Evolutionary conservation across 768 basidiomycete species (phyloP).

Genomic region (Chlorophyllum brunneum): DNA sequence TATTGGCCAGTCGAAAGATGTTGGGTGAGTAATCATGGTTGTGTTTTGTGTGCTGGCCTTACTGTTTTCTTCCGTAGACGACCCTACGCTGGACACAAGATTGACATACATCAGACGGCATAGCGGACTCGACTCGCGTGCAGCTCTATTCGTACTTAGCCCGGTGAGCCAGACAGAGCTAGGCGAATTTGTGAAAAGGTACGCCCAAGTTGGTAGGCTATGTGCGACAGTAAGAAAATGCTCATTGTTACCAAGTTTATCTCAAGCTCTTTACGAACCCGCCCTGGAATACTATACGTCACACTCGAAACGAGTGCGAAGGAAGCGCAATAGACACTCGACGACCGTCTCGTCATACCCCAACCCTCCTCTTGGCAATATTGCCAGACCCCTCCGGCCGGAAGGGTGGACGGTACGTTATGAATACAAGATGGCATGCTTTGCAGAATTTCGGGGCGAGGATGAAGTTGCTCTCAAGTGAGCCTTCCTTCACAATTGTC

Average conservation of each 20-base stretch:
- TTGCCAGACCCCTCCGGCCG: constrained; percentile 62
- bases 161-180: constrained; percentile 87
- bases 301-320: constrained; percentile 87
- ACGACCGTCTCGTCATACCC: constrained; percentile 51
- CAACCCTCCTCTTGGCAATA: constrained; percentile 41
- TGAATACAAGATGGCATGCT: constrained; percentile 96
- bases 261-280: constrained; percentile 84
- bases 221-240: not conserved
- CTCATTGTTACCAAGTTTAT: constrained; percentile 49
- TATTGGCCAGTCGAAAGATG: constrained; percentile 85
- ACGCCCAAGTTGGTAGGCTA: constrained; percentile 4
- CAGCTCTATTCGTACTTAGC: constrained; percentile 90
- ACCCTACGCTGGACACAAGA: constrained; percentile 76
- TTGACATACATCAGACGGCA: constrained; percentile 85
- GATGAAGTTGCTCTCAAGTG: constrained; percentile 91
- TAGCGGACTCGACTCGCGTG: constrained; percentile 86
- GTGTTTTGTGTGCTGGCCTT: not conserved
- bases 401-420: constrained; percentile 97
- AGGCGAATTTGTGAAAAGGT: constrained; percentile 86
- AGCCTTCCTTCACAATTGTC: constrained; percentile 23
- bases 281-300: constrained; percentile 91
- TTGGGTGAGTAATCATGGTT: constrained; percentile 53
- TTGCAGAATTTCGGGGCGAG: constrained; percentile 93
- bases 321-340: constrained; percentile 84
- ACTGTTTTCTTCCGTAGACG: constrained; percentile 51